Conservation (phyloP, 495 filamentous ascomycete species). For the Aspergillus heteromorphus region DNA sequence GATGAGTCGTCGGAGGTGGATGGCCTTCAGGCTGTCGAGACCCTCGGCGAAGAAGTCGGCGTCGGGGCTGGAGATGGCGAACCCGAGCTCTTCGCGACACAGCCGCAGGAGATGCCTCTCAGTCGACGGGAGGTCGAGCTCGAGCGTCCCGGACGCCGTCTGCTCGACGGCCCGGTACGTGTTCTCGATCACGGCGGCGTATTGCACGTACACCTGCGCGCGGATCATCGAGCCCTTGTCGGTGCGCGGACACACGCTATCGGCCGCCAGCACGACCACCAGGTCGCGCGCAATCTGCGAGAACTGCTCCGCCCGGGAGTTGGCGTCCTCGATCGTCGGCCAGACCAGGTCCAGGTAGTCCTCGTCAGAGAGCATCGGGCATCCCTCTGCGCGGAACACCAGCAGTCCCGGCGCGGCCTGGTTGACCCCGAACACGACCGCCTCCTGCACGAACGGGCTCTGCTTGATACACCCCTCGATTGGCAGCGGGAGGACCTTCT, state of each 20-base stretch:
- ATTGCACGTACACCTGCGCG: conserved; percentile 44
- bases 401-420: conserved; percentile 48
- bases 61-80: conserved; percentile 32
- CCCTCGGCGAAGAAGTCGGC: conserved; percentile 52
- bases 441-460: conserved; percentile 47
- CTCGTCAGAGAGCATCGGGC: conserved; percentile 26
- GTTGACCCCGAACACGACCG: conserved; percentile 52
- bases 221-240: conserved; percentile 56
- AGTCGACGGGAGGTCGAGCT: conserved; percentile 34
- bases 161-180: conserved; percentile 38
- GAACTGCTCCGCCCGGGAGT: conserved; percentile 46
- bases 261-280: conserved; percentile 38
- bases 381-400: conserved; percentile 39
- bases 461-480: conserved; percentile 55
- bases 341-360: conserved; percentile 43
- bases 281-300: conserved; percentile 53
- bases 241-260: conserved; percentile 42
- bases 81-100: conserved; percentile 34
- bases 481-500: conserved; percentile 61
- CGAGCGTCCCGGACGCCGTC: conserved; percentile 18
- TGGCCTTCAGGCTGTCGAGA: conserved; percentile 58
- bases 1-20: conserved; percentile 49
- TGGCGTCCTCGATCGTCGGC: conserved; percentile 45
- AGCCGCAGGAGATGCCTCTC: conserved; percentile 37
- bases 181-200: conserved; percentile 42